A percentile compares a stretch with the other conserved stretches of the same genome.
These are phyloP conservation scores for Filobasidium uniguttulatum DNA, from an alignment of 1,284 basidiomycete genomes.

Conservation along the genomic window DNA sequence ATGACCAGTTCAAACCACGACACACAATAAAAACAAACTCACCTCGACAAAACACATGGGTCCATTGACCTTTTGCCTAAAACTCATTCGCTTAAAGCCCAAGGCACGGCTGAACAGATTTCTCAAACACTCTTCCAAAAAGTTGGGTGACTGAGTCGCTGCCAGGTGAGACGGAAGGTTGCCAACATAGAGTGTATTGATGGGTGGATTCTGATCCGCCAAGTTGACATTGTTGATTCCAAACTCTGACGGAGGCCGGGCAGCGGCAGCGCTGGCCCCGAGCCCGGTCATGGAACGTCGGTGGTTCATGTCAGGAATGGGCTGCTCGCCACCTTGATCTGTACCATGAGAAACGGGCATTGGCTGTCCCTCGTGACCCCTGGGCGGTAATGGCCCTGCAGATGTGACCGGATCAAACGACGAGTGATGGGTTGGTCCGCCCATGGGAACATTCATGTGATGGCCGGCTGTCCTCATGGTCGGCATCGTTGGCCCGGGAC, in stretches of 20 bases:
- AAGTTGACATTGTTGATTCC: slow-evolving; percentile 39
- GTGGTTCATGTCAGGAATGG: background rate
- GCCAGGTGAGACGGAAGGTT: slow-evolving; percentile 68
- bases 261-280: background rate
- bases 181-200: slow-evolving; percentile 89
- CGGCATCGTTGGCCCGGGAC: slow-evolving; percentile 4
- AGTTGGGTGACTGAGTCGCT: slow-evolving; percentile 50
- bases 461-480: too few relatives aligned
- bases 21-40: too few relatives aligned
- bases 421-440: too few relatives aligned
- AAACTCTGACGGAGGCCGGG: background rate
- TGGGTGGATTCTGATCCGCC: slow-evolving; percentile 83
- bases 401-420: too few relatives aligned
- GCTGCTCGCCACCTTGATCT: too few relatives aligned
- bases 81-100: slow-evolving; percentile 83
- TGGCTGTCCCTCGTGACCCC: too few relatives aligned
- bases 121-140: slow-evolving; percentile 71
- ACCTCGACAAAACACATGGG: slow-evolving; percentile 97
- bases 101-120: slow-evolving; percentile 62
- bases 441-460: too few relatives aligned
- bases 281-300: background rate
- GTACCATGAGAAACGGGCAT: too few relatives aligned
- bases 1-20: too few relatives aligned
- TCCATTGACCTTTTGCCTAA: slow-evolving; percentile 86
- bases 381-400: too few relatives aligned